Evolutionary conservation across 352 stramenopile genomes (phyloP), one percentile per base, ranked within the genome.

Genomic region (Globisporangium cylindrosporum): DNA sequence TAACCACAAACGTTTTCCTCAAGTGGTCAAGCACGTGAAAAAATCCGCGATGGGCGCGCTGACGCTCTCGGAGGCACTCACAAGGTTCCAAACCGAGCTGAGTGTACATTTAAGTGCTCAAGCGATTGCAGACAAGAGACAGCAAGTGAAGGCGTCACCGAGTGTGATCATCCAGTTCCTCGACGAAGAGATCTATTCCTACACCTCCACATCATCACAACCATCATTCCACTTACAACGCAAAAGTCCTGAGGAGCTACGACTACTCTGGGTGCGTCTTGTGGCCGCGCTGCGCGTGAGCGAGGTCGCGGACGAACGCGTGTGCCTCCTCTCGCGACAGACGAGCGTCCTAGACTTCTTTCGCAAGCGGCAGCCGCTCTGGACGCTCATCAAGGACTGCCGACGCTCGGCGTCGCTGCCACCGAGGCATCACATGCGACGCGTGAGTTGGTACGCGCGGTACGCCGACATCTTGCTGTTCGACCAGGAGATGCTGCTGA

Each of bases 381-480:
- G 76, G 73, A 79, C 67, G 6, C 73, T 74, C 41, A 64, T 80
- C 12, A 83, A 83, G 41, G 76, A 83, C 58, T 83, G 74, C 24
- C 59, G 76, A 8, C 51, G 71, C 20, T 68, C 67, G 0, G 65
- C 25, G 1, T 58, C 66, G n/a, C 54, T 73, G 1, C 58, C 64
- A 1, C 70, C 66, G 12, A 54, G 57, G 10, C 64, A 79, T 25
- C 56, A 70, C 12, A 7, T 79, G 12, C 66, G 68, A 14, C 76
- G 70, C 46, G 59, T 82, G n/a, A 56, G 59, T 6, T 36, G 68
- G 1, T 73, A 70, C 36, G 71, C 72, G 0, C 46, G 68, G 0
- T 73, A 70, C 36, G 71, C 72, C 0, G 76, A 83, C 32, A 65
- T 69, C 12, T 29, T 83, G 25, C 32, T 83, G 0, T 68, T 81